Evolutionary conservation across 345 rosid species (phyloP).

Genomic region (Moricandia moricandioides): DNA sequence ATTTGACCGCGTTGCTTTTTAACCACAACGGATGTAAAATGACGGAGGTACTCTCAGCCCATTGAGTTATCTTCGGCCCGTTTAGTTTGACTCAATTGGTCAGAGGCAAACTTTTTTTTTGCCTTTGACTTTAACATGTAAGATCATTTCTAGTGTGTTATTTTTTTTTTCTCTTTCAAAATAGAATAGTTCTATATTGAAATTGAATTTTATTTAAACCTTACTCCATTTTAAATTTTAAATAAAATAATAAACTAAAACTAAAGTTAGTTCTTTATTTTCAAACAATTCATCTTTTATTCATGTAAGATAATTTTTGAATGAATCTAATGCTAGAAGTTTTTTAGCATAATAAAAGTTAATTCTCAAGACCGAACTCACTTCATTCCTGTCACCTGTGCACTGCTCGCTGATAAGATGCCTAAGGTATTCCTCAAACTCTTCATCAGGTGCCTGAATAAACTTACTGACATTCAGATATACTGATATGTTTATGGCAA

Average conservation of each 20-base stretch:
- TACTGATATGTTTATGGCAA: constrained; percentile 5
- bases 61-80: not conserved
- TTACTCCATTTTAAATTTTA: too few relatives aligned
- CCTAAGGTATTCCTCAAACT: constrained; percentile 90
- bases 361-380: too few relatives aligned
- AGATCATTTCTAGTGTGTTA: too few relatives aligned
- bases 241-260: too few relatives aligned
- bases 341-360: too few relatives aligned
- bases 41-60: not conserved
- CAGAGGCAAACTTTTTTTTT: not conserved
- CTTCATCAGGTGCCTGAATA: constrained; percentile 96
- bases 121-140: not conserved
- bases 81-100: not conserved
- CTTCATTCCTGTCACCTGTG: constrained; percentile 92
- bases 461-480: not conserved
- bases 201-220: too few relatives aligned
- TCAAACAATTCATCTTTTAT: too few relatives aligned
- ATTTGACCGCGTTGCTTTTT: not conserved
- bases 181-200: too few relatives aligned
- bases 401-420: constrained; percentile 73
- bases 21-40: not conserved
- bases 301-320: too few relatives aligned
- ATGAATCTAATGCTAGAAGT: too few relatives aligned
- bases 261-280: too few relatives aligned
- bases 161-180: too few relatives aligned